A percentile compares a stretch with the other conserved stretches of the same genome.
These are phyloP conservation scores for Ophiostoma pallidulum DNA, from an alignment of 2,329 filamentous ascomycete genomes.

Conservation along the genomic window DNA sequence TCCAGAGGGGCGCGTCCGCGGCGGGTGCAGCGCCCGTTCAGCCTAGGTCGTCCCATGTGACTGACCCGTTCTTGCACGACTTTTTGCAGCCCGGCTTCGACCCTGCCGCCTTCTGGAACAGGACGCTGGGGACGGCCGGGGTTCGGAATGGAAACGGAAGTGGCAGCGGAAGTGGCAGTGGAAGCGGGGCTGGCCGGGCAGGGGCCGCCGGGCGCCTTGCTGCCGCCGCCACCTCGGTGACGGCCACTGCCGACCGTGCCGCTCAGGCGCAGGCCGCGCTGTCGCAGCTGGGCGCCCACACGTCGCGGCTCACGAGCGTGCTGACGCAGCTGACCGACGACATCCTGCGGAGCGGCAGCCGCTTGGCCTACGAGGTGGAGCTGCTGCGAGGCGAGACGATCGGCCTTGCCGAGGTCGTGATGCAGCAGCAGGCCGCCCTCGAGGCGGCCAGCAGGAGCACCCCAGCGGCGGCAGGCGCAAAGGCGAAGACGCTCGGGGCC, in stretches of 20 bases:
- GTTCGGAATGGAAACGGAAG: too few species aligned
- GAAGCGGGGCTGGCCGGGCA: slow-evolving; percentile 17
- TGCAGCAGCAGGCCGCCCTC: slow-evolving; percentile 38
- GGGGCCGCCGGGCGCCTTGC: slow-evolving; percentile 9
- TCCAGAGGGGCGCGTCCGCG: slow-evolving; percentile 19
- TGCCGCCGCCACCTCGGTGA: slow-evolving; percentile 13
- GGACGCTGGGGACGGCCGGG: slow-evolving; percentile 56
- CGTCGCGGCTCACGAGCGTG: slow-evolving; percentile 67
- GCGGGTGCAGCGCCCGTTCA: slow-evolving; percentile 24
- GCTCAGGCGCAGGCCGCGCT: slow-evolving; percentile 75
- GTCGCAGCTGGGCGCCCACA: slow-evolving; percentile 81
- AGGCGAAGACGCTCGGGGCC: slow-evolving; percentile 2
- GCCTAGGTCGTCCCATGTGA: slow-evolving; percentile 51
- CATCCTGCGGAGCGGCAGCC: slow-evolving; percentile 78
- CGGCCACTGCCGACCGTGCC: slow-evolving; percentile 43
- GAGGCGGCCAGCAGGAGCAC: slow-evolving; percentile 43
- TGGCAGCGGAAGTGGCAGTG: too few species aligned
- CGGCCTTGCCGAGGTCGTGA: slow-evolving; percentile 67
- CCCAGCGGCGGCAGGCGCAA: neutral
- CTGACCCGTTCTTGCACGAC: slow-evolving; percentile 62
- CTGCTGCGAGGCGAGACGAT: slow-evolving; percentile 80
- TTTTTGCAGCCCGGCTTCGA: slow-evolving; percentile 80
- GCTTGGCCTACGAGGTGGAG: slow-evolving; percentile 90
- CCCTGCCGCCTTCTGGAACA: slow-evolving; percentile 76
- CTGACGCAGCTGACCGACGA: slow-evolving; percentile 90